Percentiles rank a stretch among this genome's conserved stretches.
phyloP scores from a whole-genome alignment of 345 rosid species.

The Salix suchowensis region DNA sequence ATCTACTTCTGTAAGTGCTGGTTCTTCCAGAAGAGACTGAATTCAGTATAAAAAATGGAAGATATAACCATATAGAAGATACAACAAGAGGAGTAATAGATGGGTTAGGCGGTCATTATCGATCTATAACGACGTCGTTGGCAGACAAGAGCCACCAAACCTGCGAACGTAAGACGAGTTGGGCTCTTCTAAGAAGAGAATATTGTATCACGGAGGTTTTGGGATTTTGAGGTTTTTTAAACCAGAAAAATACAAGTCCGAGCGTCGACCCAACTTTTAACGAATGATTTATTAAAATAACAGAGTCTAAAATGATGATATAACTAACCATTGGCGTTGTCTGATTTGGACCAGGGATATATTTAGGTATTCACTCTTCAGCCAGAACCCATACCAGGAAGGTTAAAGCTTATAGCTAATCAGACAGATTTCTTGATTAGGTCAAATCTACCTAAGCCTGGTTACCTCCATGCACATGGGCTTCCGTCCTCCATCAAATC shows the following conservation, averaged over 20 bases:
- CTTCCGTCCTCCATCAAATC: neutral
- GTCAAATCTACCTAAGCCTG: neutral
- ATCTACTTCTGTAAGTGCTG: neutral
- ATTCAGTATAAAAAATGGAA: neutral
- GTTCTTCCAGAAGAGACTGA: neutral
- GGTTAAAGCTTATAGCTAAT: neutral
- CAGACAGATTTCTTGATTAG: neutral
- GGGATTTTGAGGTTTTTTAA: neutral
- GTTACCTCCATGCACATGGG: neutral
- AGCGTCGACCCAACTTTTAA: neutral
- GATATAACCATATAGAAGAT: no score
- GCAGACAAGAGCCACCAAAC: neutral
- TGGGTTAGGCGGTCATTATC: slow-evolving; percentile 2
- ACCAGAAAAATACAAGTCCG: neutral
- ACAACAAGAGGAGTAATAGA: neutral
- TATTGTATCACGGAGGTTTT: slow-evolving; percentile 1
- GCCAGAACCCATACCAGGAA: neutral
- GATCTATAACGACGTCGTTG: neutral
- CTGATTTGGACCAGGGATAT: neutral
- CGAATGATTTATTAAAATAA: neutral
- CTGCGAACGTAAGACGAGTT: neutral
- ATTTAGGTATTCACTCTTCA: neutral
- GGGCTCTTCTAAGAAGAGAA: neutral
- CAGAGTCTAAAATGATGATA: neutral
- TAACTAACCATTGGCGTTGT: neutral